Evolutionary conservation across 208 protist genomes (phyloP).

Genomic region (Phytomonas francai): DNA sequence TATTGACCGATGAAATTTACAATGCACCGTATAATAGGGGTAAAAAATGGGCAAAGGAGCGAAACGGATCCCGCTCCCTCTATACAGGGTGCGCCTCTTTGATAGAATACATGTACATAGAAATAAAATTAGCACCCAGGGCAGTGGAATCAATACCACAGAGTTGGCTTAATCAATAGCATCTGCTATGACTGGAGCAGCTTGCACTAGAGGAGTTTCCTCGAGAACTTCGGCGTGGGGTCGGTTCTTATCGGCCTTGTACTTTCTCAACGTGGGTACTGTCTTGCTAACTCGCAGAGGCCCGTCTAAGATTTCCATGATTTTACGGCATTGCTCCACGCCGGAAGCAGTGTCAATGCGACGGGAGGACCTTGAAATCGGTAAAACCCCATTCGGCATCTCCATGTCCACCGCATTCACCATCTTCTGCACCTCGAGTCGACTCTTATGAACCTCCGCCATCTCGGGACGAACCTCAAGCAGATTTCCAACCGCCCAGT

Average conservation of each 20-base stretch:
- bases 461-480: constrained; percentile 47
- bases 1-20: not conserved
- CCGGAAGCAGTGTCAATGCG: not conserved
- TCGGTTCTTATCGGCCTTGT: not conserved
- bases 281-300: not conserved
- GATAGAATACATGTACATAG: constrained; percentile 1
- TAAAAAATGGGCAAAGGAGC: not conserved
- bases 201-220: not conserved
- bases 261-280: not conserved
- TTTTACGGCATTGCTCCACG: not conserved
- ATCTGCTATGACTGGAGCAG: not conserved
- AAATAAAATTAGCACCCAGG: not conserved
- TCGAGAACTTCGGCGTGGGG: not conserved
- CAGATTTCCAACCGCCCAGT: constrained; percentile 50
- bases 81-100: not conserved
- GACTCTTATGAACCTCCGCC: constrained; percentile 25
- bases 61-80: not conserved
- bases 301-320: not conserved
- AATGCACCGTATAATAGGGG: not conserved
- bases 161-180: not conserved
- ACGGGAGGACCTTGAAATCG: not conserved
- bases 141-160: not conserved
- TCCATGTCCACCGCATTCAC: constrained; percentile 41
- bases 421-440: constrained; percentile 23
- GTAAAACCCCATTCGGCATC: constrained; percentile 3